These are phyloP conservation scores for Globisporangium echinulatum DNA, from an alignment of 352 stramenopile species.

Conservation along the genomic window DNA sequence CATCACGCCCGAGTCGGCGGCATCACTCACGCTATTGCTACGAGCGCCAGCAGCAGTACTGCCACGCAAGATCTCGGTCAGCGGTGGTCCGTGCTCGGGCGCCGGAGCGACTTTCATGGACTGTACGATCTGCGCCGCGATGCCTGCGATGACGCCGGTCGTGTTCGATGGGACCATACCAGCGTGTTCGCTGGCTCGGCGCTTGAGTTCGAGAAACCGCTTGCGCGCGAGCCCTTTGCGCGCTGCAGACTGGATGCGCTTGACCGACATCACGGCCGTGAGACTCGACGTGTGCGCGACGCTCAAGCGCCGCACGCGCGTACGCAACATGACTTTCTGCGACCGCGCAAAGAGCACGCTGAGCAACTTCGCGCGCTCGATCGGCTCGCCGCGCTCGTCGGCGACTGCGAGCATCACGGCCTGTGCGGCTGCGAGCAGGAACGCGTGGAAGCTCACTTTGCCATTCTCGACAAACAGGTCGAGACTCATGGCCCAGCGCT, in stretches of 20 bases:
- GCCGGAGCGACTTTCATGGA: constrained; percentile 14
- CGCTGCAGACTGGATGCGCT: constrained; percentile 29
- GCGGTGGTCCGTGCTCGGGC: background rate
- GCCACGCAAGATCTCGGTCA: constrained; percentile 2
- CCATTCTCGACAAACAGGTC: constrained; percentile 25
- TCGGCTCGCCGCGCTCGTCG: constrained; percentile 22
- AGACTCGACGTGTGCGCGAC: constrained; percentile 16
- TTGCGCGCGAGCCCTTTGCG: constrained; percentile 19
- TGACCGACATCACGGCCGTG: constrained; percentile 24
- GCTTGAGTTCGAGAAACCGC: constrained; percentile 18
- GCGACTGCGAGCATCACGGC: constrained; percentile 23
- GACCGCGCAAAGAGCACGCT: constrained; percentile 27
- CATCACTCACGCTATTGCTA: too few relatives aligned
- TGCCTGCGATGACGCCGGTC: constrained; percentile 1
- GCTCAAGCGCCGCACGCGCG: constrained; percentile 9
- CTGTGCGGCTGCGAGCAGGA: constrained; percentile 28
- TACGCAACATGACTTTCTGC: constrained; percentile 17
- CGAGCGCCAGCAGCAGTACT: background rate
- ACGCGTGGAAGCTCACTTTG: constrained; percentile 29
- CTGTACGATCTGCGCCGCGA: constrained; percentile 9
- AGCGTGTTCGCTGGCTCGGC: background rate
- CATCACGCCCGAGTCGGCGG: too few relatives aligned
- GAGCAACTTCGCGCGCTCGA: constrained; percentile 13
- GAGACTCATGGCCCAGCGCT: constrained; percentile 23
- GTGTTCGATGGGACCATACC: background rate